These are phyloP conservation scores for Globisporangium emineosum DNA, from an alignment of 352 stramenopile species.

Conservation along the genomic window DNA sequence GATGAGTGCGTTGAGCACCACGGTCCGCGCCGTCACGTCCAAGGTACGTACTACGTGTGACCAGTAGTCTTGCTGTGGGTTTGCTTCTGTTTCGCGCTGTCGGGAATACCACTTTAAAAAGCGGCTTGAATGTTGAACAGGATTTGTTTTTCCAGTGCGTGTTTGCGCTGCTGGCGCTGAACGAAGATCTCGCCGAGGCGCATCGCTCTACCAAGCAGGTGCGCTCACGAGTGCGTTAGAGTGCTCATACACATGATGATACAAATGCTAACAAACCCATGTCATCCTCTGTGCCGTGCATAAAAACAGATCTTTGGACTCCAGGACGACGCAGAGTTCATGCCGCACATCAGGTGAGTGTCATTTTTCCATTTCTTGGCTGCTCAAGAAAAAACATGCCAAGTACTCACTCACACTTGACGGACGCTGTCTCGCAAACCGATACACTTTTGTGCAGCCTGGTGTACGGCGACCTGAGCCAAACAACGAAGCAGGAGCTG, in stretches of 20 bases:
- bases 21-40: conserved; percentile 41
- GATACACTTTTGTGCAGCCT: conserved; percentile 23
- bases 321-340: conserved; percentile 40
- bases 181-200: conserved; percentile 31
- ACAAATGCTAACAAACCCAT: background rate
- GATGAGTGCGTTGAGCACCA: conserved; percentile 26
- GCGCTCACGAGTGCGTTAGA: too few relatives aligned
- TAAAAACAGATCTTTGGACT: conserved; percentile 34
- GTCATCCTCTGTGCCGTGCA: background rate
- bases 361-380: too few relatives aligned
- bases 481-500: conserved; percentile 25
- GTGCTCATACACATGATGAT: background rate
- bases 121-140: background rate
- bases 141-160: conserved; percentile 69
- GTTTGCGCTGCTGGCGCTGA: conserved; percentile 46
- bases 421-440: background rate
- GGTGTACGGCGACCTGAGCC: conserved; percentile 51
- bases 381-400: background rate
- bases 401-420: background rate
- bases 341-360: conserved; percentile 60
- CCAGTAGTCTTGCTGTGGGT: background rate
- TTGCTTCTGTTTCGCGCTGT: background rate
- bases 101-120: background rate
- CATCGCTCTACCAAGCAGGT: conserved; percentile 42
- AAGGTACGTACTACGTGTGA: conserved; percentile 29